Conservation (phyloP, 352 stramenopile genomes). For the Blastocystis sp. region DNA sequence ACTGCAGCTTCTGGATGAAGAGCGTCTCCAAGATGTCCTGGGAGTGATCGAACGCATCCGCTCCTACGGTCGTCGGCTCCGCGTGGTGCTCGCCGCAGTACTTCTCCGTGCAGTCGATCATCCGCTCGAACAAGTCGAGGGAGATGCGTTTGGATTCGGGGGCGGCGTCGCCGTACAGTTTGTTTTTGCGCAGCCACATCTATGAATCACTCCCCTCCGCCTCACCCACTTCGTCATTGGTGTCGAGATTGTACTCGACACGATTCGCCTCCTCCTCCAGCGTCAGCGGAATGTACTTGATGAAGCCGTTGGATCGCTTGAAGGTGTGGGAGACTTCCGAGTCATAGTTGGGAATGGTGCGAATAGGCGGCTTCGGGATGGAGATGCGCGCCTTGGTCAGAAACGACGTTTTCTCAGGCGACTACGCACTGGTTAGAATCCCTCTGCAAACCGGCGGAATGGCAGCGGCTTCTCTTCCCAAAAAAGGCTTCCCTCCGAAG, state of each 20-base stretch:
- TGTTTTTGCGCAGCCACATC: conserved; percentile 53
- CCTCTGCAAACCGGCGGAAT: not conserved
- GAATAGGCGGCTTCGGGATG: conserved; percentile 35
- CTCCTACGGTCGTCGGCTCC: not conserved
- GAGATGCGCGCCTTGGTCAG: conserved; percentile 21
- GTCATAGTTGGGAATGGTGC: conserved; percentile 33
- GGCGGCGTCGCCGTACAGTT: conserved; percentile 53
- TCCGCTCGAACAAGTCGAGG: conserved; percentile 57
- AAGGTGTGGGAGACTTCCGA: conserved; percentile 34
- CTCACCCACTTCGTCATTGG: conserved; percentile 57
- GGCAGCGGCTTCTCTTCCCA: no score
- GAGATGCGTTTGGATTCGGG: conserved; percentile 31
- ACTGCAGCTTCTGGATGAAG: conserved; percentile 45
- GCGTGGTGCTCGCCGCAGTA: conserved; percentile 49
- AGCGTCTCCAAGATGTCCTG: conserved; percentile 43
- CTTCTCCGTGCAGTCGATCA: conserved; percentile 58
- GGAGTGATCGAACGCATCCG: no score
- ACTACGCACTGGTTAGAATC: not conserved
- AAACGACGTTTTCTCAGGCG: conserved; percentile 9
- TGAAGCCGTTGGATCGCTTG: conserved; percentile 37
- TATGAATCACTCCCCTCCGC: not conserved
- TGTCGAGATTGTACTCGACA: conserved; percentile 59
- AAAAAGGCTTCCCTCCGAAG: not conserved
- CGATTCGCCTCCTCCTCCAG: not conserved
- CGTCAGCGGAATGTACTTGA: conserved; percentile 51